A percentile compares a stretch with the other conserved stretches of the same genome.
Conservation (phyloP, 106 monocot species). For the Platanthera guangdongensis region DNA sequence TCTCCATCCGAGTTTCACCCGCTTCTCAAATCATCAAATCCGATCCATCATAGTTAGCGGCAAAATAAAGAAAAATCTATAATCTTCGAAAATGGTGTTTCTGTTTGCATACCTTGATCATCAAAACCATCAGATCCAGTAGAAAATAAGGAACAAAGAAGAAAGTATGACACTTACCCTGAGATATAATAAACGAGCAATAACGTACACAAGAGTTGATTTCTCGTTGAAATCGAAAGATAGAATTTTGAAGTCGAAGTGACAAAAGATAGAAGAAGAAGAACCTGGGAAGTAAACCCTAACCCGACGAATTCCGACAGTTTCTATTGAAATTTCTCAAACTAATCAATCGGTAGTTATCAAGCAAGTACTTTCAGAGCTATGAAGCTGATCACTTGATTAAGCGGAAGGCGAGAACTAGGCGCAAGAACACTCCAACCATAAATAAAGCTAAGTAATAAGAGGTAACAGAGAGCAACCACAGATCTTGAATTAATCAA, state of each 20-base stretch:
- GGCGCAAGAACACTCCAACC: too few relatives aligned
- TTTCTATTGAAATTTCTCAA: too few relatives aligned
- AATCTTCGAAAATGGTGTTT: background rate
- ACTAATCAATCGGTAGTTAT: too few relatives aligned
- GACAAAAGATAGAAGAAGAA: background rate
- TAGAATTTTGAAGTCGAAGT: background rate
- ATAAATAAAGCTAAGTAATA: too few relatives aligned
- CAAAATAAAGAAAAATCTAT: background rate
- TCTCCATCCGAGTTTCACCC: conserved; percentile 18
- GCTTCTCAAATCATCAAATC: background rate
- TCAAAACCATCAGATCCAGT: background rate
- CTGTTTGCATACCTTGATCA: background rate
- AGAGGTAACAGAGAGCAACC: too few relatives aligned
- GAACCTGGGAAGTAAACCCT: background rate
- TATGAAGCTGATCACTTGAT: too few relatives aligned
- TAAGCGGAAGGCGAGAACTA: too few relatives aligned
- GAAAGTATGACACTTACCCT: background rate
- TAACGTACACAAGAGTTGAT: background rate
- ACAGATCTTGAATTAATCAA: too few relatives aligned
- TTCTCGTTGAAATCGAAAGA: too few relatives aligned
- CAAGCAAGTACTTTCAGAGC: too few relatives aligned
- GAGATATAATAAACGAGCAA: background rate
- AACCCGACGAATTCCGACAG: background rate
- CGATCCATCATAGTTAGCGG: background rate
- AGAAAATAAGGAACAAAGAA: background rate